These are phyloP conservation scores for Gautieria morchelliformis DNA, from an alignment of 768 basidiomycete species.

Conservation along the genomic window DNA sequence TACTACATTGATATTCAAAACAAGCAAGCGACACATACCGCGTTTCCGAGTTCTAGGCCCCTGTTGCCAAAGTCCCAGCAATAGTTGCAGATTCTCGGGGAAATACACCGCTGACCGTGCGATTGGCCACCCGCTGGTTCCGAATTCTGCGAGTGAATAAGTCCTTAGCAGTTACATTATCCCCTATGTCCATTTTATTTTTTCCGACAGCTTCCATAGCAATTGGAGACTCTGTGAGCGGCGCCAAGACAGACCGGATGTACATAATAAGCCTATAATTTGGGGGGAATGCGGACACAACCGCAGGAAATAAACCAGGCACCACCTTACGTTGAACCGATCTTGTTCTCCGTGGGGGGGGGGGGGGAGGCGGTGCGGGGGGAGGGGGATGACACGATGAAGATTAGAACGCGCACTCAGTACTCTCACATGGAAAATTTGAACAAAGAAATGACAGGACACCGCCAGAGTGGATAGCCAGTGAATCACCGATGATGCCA, in stretches of 20 bases:
- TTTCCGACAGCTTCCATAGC: constrained; percentile 36
- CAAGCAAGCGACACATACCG: too few relatives aligned
- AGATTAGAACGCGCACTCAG: constrained; percentile 38
- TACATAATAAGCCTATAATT: neutral
- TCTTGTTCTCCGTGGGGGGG: constrained; percentile 47
- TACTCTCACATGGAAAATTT: neutral
- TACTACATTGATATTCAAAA: too few relatives aligned
- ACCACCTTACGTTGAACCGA: constrained; percentile 47
- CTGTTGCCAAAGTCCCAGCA: neutral
- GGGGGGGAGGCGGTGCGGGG: too few relatives aligned
- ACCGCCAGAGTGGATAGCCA: constrained; percentile 53
- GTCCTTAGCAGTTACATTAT: constrained; percentile 26
- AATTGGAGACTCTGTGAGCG: constrained; percentile 13
- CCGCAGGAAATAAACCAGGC: constrained; percentile 59
- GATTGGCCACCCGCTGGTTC: constrained; percentile 32
- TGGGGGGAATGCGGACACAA: neutral
- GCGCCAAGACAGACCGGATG: neutral
- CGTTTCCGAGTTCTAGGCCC: constrained; percentile 11
- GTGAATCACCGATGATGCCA: constrained; percentile 55
- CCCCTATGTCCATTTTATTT: constrained; percentile 22
- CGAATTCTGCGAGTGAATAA: constrained; percentile 35
- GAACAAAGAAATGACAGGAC: constrained; percentile 30
- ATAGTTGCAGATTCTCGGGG: neutral
- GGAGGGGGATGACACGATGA: constrained; percentile 59
- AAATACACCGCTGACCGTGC: constrained; percentile 22